phyloP scores from a whole-genome alignment of 2,329 filamentous ascomycete species.

The Cercospora citrullina region DNA sequence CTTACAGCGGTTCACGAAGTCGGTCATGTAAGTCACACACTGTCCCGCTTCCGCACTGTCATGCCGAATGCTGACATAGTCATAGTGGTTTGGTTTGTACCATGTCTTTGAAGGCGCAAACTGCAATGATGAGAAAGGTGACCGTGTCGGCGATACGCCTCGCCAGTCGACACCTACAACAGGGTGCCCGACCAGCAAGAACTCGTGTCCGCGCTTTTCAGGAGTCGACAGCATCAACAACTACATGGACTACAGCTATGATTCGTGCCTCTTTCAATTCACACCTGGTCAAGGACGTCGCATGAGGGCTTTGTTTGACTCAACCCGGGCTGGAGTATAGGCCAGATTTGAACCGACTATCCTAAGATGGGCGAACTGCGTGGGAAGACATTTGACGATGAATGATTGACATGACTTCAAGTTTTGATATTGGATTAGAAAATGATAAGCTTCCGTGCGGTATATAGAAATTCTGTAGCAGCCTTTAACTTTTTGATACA shows the following conservation, averaged over 20 bases:
- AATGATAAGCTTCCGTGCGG: background rate
- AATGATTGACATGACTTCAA: background rate
- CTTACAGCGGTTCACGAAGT: constrained; percentile 13
- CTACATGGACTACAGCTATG: constrained; percentile 50
- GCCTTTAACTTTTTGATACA: background rate
- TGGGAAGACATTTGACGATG: background rate
- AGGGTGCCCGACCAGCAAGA: constrained; percentile 51
- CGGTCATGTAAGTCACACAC: background rate
- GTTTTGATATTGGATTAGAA: background rate
- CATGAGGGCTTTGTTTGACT: constrained; percentile 9
- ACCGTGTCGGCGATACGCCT: constrained; percentile 44
- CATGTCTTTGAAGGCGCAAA: constrained; percentile 39
- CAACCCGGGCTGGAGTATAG: constrained; percentile 1
- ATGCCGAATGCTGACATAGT: constrained; percentile 44
- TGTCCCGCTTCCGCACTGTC: background rate
- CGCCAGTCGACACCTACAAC: constrained; percentile 42
- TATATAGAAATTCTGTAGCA: background rate
- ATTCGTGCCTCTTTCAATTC: constrained; percentile 20
- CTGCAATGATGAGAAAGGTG: constrained; percentile 25
- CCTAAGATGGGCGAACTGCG: background rate
- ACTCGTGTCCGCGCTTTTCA: constrained; percentile 48
- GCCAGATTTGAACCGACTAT: background rate
- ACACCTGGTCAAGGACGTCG: constrained; percentile 14
- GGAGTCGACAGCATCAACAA: constrained; percentile 55
- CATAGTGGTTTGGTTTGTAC: constrained; percentile 45